Base-by-base conservation (phyloP, 1,284 basidiomycete genomes). In the Rhodotorula sp. region DNA sequence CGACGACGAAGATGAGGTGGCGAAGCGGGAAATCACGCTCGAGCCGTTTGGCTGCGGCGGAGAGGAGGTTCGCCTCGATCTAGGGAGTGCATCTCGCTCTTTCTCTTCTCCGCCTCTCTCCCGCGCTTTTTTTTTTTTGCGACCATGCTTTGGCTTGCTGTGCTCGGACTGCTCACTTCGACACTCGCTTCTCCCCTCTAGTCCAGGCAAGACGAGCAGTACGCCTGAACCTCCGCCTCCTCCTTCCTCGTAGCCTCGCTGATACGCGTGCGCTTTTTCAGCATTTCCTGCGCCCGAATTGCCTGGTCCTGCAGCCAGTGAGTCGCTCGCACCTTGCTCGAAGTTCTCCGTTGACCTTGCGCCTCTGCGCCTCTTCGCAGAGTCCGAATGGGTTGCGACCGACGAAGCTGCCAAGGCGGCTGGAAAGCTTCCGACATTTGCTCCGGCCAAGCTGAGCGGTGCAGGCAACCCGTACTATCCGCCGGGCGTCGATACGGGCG, bases 361-460 rank as follows among this genome's bases (percentile, higher is more conserved):
- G n/a, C n/a, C n/a, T n/a, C n/a, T 34, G 34, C 8, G 24, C 5
- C 8, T 11, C 13, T 16, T 8, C 16, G 40, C 28, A 59, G 57
- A 66, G 50, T 20, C 52, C 1, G 53, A 63, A 24, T 71, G 69
- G 69, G 24, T 71, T 9, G 62, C 40, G 0, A 56, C 48, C 7
- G 62, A 66, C 64, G 53, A 68, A 15, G 60, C 40, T 9, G 67
- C 67, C 1, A 63, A 60, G n/a, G 48, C 57, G 6, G 64, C 67
- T 6, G 70, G 70, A 24, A 55, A 59, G 51, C 64, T 71, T 31
- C 67, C 70, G 18, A 48, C 44, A 4, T 53, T 63, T 52, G 31
- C 63, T 1, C 65, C 62, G 8, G 53, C 65, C n/a, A 65, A 51
- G 4, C 56, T 68, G 15, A 31, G 18, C 24, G 37, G 13, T 5